These are phyloP conservation scores for Kitagawia praeruptora DNA, from an alignment of 129 eudicot genomes.

Conservation along the genomic window DNA sequence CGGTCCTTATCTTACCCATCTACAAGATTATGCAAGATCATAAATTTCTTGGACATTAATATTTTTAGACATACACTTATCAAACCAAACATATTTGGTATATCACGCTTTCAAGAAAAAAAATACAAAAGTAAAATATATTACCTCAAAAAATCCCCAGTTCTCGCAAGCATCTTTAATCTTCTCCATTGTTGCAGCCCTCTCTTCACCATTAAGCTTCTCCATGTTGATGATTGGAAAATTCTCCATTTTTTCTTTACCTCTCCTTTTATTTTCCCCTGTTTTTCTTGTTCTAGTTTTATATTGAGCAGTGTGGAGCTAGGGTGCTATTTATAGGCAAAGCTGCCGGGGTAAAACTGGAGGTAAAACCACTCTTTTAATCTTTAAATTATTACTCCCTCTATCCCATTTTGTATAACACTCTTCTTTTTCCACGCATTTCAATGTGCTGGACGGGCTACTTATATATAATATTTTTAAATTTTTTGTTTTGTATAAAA, in stretches of 20 bases:
- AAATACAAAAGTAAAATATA: neutral
- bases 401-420: no score
- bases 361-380: neutral
- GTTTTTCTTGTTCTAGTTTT: neutral
- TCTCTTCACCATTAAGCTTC: slow-evolving; percentile 79
- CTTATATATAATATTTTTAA: no score
- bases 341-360: slow-evolving; percentile 14
- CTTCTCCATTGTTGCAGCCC: slow-evolving; percentile 54
- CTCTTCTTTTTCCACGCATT: no score
- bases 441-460: no score
- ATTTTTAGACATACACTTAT: neutral
- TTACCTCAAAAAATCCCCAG: slow-evolving; percentile 98
- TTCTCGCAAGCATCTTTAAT: slow-evolving; percentile 91
- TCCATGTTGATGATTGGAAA: slow-evolving; percentile 83
- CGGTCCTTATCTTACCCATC: neutral
- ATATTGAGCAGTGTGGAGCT: neutral
- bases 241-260: slow-evolving; percentile 29
- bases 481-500: no score
- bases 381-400: neutral
- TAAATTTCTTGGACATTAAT: neutral
- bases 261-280: neutral
- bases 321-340: slow-evolving; percentile 50
- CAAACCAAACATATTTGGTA: neutral
- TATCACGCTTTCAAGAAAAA: neutral
- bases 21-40: neutral